phyloP scores from a whole-genome alignment of 1,284 basidiomycete genomes.

The Apiotrichum domesticum region DNA sequence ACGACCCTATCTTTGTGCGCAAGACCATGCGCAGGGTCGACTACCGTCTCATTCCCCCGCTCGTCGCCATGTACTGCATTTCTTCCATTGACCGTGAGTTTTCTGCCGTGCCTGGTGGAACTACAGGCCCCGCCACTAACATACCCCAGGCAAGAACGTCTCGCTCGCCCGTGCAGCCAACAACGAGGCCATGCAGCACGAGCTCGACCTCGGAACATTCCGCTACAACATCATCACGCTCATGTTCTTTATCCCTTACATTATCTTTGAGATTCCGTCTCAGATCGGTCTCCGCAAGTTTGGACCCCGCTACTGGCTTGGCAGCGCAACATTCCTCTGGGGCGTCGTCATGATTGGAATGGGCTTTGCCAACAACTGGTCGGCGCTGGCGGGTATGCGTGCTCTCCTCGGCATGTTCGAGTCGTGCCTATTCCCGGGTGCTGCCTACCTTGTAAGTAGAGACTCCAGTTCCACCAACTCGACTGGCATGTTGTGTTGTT shows the following conservation, averaged over 20 bases:
- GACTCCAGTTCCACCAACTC: no score
- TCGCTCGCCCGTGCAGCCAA: constrained; percentile 17
- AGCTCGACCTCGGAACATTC: constrained; percentile 18
- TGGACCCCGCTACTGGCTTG: constrained; percentile 11
- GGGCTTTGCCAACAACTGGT: constrained; percentile 26
- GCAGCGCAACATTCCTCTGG: constrained; percentile 24
- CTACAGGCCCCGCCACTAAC: no score
- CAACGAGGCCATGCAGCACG: constrained; percentile 7
- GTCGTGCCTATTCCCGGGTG: constrained; percentile 35
- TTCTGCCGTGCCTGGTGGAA: no score
- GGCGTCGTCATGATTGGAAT: constrained; percentile 27
- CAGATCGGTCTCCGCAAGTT: constrained; percentile 22
- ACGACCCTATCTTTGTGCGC: constrained; percentile 4
- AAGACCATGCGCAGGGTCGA: constrained; percentile 11
- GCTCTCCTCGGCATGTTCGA: constrained; percentile 28
- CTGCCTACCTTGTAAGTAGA: constrained; percentile 29
- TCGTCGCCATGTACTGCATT: constrained; percentile 17
- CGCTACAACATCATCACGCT: constrained; percentile 42
- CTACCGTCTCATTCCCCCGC: constrained; percentile 13
- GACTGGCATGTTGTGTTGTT: no score
- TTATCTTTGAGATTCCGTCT: constrained; percentile 35
- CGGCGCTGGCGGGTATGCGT: constrained; percentile 15
- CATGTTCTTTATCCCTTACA: constrained; percentile 38
- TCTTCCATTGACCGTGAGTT: constrained; percentile 16
- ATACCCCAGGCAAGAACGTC: constrained; percentile 16